These are phyloP conservation scores for Henckelia pumila DNA, from an alignment of 257 asterid species.

Conservation along the genomic window DNA sequence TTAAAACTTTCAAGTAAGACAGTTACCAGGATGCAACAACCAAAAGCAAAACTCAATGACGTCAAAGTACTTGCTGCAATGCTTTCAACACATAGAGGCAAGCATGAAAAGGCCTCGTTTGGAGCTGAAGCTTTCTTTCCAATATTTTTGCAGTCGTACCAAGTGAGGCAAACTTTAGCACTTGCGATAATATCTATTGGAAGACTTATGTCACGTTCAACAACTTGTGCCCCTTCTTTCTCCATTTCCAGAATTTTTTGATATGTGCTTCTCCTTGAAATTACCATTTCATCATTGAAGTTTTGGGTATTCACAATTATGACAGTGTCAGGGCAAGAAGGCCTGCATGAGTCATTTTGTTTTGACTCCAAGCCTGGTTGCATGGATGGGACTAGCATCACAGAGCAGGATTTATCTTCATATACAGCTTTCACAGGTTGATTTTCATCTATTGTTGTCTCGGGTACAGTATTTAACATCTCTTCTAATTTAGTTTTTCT, in stretches of 20 bases:
- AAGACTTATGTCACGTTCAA: slow-evolving; percentile 77
- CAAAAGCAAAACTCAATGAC: slow-evolving; percentile 88
- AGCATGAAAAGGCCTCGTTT: slow-evolving; percentile 73
- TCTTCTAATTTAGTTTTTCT: slow-evolving; percentile 49
- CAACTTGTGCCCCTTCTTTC: slow-evolving; percentile 78
- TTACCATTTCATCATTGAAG: slow-evolving; percentile 77
- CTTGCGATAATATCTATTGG: slow-evolving; percentile 77
- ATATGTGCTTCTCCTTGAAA: slow-evolving; percentile 89
- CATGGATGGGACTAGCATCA: slow-evolving; percentile 40
- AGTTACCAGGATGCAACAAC: slow-evolving; percentile 92
- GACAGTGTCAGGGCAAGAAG: slow-evolving; percentile 41
- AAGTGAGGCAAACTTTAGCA: slow-evolving; percentile 76
- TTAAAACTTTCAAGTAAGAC: slow-evolving; percentile 26
- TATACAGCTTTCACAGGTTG: slow-evolving; percentile 38
- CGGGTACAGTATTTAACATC: slow-evolving; percentile 49
- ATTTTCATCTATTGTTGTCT: slow-evolving; percentile 39
- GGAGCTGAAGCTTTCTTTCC: slow-evolving; percentile 79
- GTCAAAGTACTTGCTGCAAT: slow-evolving; percentile 78
- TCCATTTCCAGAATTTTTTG: slow-evolving; percentile 86
- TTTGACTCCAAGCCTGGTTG: slow-evolving; percentile 44
- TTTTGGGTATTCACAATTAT: slow-evolving; percentile 81
- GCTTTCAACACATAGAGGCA: slow-evolving; percentile 85
- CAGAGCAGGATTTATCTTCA: slow-evolving; percentile 41
- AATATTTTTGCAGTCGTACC: slow-evolving; percentile 84
- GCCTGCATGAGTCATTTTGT: slow-evolving; percentile 38